phyloP scores from a whole-genome alignment of 441 rosid genomes.

The Eutrema salsugineum region DNA sequence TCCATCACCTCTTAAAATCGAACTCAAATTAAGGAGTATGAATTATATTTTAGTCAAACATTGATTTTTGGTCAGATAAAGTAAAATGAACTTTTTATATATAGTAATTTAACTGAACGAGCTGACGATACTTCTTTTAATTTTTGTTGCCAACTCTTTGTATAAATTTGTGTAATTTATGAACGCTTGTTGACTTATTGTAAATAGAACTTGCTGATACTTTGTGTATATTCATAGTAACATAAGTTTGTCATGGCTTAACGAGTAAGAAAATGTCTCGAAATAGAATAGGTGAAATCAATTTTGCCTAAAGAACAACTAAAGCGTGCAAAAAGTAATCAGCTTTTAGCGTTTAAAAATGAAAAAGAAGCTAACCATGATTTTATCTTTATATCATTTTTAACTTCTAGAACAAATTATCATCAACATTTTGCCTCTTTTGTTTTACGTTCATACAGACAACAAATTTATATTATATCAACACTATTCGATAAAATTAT shows the following conservation, averaged over 20 bases:
- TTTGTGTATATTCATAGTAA: neutral
- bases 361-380: neutral
- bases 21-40: neutral
- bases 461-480: neutral
- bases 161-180: neutral
- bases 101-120: too few species aligned
- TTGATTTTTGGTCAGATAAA: neutral
- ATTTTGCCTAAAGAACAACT: neutral
- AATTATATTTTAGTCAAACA: neutral
- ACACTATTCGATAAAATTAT: neutral
- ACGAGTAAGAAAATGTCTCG: constrained; percentile 21
- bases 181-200: neutral
- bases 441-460: neutral
- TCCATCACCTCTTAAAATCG: neutral
- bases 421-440: neutral
- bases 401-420: neutral
- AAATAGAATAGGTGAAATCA: constrained; percentile 8
- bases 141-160: neutral
- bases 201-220: neutral
- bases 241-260: constrained; percentile 11
- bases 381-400: neutral
- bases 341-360: neutral
- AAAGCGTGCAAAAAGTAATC: constrained; percentile 13
- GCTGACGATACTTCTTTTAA: too few species aligned
- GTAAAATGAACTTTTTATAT: neutral